phyloP scores from a whole-genome alignment of 352 stramenopile species.

The Globisporangium lucens region DNA sequence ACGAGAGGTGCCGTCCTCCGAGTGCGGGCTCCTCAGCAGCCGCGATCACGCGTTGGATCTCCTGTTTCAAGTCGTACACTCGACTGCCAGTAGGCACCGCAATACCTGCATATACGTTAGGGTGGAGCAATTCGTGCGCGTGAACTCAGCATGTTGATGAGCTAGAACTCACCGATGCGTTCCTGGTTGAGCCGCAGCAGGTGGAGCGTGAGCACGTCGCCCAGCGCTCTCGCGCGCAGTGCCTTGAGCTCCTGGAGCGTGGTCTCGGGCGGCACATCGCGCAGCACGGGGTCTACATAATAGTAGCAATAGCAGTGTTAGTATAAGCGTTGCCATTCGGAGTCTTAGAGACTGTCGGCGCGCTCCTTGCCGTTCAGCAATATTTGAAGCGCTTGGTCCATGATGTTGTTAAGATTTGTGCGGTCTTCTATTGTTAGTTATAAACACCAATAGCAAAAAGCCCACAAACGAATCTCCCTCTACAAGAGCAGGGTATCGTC shows the following conservation, averaged over 20 bases:
- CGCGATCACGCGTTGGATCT: conserved; percentile 10
- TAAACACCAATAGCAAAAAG: not conserved
- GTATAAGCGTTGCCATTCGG: not conserved
- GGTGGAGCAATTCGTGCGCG: not conserved
- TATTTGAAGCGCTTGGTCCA: conserved; percentile 15
- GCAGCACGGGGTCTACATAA: conserved; percentile 18
- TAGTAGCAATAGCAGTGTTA: not conserved
- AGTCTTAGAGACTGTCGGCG: not conserved
- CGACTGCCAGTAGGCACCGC: conserved; percentile 8
- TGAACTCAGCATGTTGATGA: not conserved
- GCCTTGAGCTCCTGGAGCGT: conserved; percentile 18
- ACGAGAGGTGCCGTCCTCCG: conserved; percentile 15
- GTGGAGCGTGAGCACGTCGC: conserved; percentile 17
- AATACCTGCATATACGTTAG: conserved; percentile 8
- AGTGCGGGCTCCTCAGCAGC: not conserved
- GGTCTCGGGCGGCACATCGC: conserved; percentile 9
- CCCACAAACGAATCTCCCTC: conserved; percentile 3
- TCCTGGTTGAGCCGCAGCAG: conserved; percentile 18
- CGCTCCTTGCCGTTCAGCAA: conserved; percentile 14
- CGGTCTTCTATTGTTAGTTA: not conserved
- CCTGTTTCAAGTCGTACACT: conserved; percentile 13
- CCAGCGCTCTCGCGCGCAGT: conserved; percentile 12
- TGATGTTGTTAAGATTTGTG: not conserved
- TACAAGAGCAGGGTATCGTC: conserved; percentile 5
- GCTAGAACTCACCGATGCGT: conserved; percentile 9